Base-by-base conservation (phyloP, 108 stramenopile genomes). In the Pseudonitzschia multiseries region DNA sequence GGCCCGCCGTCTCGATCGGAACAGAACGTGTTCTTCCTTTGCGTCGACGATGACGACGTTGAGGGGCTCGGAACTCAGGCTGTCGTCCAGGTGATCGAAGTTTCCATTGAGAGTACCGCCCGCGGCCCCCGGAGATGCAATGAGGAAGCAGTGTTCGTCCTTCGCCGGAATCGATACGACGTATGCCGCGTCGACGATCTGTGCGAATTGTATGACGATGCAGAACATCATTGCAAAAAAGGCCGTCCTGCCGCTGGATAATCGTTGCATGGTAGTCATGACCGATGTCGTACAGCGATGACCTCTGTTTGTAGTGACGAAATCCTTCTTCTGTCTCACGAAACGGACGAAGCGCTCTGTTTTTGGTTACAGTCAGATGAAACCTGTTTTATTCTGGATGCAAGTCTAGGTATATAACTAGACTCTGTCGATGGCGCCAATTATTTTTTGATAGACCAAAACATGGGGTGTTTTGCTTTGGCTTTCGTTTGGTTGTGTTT, bases 21-120 rank as follows among this genome's bases (percentile, higher is more conserved):
- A 70, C 40, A 74, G 41, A 0, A 72, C 66, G 29, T 66, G 72
- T 27, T 59, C 65, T 24, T 68, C 56, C 15, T 64, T 65, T 21
- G 24, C 15, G 27, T 74, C 79, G 17, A 68, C 10, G 18, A 74
- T 51, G 1, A 74, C 43, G 14, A 79, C 68, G 22, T 41, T 50
- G 4, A 79, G n/a, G 1, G 79, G 67, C 0, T 74, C 64, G 68
- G 73, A 32, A 15, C 43, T 46, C 1, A 63, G 8, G 8, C 8
- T 31, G 29, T 79, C 79, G 60, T 79, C 73, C 26, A 79, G 50
- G 41, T 70, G 36, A 28, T 79, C 79, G 46, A 74, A 79, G 56
- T 78, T 72, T 18, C 77, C 77, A 61, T 51, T 40, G 6, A 78
- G 40, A 2, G 67, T 72, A n/a, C 64, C 69, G 12, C 66, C 66